A percentile compares a stretch with the other conserved stretches of the same genome.
Conservation (phyloP, 306 rosid genomes). For the Prunus salicina region DNA sequence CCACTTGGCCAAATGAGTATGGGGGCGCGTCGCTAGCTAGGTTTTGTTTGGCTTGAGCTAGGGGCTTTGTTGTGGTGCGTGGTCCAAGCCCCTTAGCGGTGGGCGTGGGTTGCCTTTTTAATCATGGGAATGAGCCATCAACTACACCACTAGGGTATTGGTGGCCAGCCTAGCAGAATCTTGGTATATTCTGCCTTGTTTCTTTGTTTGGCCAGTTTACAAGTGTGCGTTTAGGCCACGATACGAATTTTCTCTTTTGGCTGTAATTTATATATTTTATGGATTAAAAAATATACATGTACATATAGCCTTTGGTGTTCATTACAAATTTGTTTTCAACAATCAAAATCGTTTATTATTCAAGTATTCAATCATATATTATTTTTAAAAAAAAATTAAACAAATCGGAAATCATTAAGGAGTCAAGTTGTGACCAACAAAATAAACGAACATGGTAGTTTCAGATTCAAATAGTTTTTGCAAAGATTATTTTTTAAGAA, state of each 20-base stretch:
- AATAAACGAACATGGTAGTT: too few relatives aligned
- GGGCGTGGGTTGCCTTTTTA: constrained; percentile 21
- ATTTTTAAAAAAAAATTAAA: too few relatives aligned
- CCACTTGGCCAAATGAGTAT: constrained; percentile 12
- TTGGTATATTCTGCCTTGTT: constrained; percentile 40
- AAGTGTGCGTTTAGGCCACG: constrained; percentile 18
- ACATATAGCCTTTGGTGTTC: too few relatives aligned
- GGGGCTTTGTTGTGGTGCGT: constrained; percentile 18
- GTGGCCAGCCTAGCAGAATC: constrained; percentile 52
- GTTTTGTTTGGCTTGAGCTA: not conserved
- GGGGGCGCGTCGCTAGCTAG: constrained; percentile 11
- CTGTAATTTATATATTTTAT: not conserved
- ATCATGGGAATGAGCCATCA: constrained; percentile 22
- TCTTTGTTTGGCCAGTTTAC: constrained; percentile 16
- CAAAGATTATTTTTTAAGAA: accelerated
- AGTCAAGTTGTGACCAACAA: too few relatives aligned
- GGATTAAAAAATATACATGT: not conserved
- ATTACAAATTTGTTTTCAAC: too few relatives aligned
- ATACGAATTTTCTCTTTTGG: not conserved
- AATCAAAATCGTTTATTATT: accelerated
- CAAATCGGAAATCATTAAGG: too few relatives aligned
- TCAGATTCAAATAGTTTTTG: too few relatives aligned
- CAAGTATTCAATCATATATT: accelerated
- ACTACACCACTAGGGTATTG: constrained; percentile 20
- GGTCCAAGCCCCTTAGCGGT: constrained; percentile 53